phyloP scores from a whole-genome alignment of 2,329 filamentous ascomycete species.

The Simplicillium aogashimaense region DNA sequence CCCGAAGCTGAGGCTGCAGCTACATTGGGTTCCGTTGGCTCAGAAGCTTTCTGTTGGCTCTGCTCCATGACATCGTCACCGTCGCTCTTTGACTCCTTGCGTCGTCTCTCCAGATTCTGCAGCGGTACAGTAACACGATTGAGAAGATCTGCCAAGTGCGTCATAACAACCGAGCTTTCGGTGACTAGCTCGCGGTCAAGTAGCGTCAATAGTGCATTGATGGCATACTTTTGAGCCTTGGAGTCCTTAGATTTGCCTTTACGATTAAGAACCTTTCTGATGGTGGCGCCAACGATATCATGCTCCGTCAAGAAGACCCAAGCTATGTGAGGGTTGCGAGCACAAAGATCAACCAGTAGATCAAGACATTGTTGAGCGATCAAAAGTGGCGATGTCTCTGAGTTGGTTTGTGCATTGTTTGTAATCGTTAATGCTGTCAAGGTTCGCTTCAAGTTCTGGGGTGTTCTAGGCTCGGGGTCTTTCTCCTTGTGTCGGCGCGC shows the following conservation, averaged over 20 bases:
- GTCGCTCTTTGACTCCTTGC: slow-evolving; percentile 41
- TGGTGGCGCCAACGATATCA: slow-evolving; percentile 60
- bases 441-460: slow-evolving; percentile 68
- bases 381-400: slow-evolving; percentile 86
- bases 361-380: slow-evolving; percentile 93
- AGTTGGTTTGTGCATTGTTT: slow-evolving; percentile 47
- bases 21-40: slow-evolving; percentile 15
- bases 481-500: slow-evolving; percentile 71
- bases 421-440: slow-evolving; percentile 46
- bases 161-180: slow-evolving; percentile 96
- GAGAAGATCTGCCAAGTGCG: slow-evolving; percentile 76
- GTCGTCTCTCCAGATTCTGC: slow-evolving; percentile 70
- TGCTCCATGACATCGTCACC: slow-evolving; percentile 11
- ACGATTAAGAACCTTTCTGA: slow-evolving; percentile 66
- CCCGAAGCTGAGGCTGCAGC: slow-evolving; percentile 10
- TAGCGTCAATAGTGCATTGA: slow-evolving; percentile 81
- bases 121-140: slow-evolving; percentile 84
- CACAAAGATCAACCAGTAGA: slow-evolving; percentile 72
- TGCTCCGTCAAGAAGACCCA: slow-evolving; percentile 93
- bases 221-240: slow-evolving; percentile 76
- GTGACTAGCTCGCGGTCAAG: slow-evolving; percentile 92
- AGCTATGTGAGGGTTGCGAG: slow-evolving; percentile 77
- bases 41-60: slow-evolving; percentile 20
- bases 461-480: slow-evolving; percentile 57
- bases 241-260: slow-evolving; percentile 85